A percentile compares a stretch with the other conserved stretches of the same genome.
phyloP scores from a whole-genome alignment of 371 early-diverging fungal species.

The Choanephora cucurbitarum region DNA sequence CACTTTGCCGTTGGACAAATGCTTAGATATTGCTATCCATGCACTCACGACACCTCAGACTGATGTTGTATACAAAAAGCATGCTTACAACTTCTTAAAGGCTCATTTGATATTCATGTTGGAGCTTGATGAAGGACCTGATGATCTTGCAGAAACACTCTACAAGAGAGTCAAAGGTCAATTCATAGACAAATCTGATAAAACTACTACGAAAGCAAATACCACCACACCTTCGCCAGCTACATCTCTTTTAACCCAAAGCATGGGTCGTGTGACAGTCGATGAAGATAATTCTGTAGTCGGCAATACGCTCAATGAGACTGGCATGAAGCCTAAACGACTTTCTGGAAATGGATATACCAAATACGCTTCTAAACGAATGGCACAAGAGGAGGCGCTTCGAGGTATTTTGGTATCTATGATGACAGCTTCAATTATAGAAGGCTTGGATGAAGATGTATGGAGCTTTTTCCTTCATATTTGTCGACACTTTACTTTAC shows the following conservation, averaged over 20 bases:
- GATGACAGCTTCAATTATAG: slow-evolving; percentile 67
- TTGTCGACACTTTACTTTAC: slow-evolving; percentile 75
- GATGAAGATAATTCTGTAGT: slow-evolving; percentile 44
- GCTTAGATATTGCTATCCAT: slow-evolving; percentile 55
- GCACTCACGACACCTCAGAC: slow-evolving; percentile 58
- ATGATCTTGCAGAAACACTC: slow-evolving; percentile 49
- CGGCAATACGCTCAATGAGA: slow-evolving; percentile 33
- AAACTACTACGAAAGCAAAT: neutral
- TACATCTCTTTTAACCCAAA: slow-evolving; percentile 6
- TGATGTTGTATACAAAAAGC: slow-evolving; percentile 56
- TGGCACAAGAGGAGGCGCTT: slow-evolving; percentile 71
- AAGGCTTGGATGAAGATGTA: slow-evolving; percentile 68
- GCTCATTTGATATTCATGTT: slow-evolving; percentile 72
- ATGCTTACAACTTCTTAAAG: slow-evolving; percentile 76
- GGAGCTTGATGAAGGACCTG: slow-evolving; percentile 65
- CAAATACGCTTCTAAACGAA: slow-evolving; percentile 50
- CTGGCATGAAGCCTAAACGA: slow-evolving; percentile 45
- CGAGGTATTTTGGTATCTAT: slow-evolving; percentile 64
- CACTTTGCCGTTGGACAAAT: slow-evolving; percentile 58
- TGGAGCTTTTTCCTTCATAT: slow-evolving; percentile 67
- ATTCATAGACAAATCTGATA: slow-evolving; percentile 11
- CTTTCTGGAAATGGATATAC: slow-evolving; percentile 45
- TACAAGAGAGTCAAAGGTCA: slow-evolving; percentile 42
- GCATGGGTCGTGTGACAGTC: slow-evolving; percentile 10
- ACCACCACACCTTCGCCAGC: neutral